Conservation (phyloP, 345 rosid genomes). For the Ricinus communis region DNA sequence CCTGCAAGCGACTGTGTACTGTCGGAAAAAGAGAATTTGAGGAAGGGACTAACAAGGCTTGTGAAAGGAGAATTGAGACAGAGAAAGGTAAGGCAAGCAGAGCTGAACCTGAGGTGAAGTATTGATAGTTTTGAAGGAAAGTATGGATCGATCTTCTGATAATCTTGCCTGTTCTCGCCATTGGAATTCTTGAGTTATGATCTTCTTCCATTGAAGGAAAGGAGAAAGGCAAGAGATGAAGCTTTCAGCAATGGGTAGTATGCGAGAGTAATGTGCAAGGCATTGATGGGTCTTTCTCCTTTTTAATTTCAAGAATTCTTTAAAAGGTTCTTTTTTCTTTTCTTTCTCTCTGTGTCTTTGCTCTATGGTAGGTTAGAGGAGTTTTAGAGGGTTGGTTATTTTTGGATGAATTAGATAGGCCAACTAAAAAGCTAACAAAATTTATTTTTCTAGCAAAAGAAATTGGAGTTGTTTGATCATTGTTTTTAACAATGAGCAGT, state of each 20-base stretch:
- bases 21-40: constrained; percentile 31
- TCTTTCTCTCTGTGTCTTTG: too few species aligned
- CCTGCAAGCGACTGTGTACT: constrained; percentile 36
- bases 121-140: constrained; percentile 61
- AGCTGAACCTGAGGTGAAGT: constrained; percentile 56
- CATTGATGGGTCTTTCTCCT: neutral
- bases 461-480: constrained; percentile 19
- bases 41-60: constrained; percentile 33
- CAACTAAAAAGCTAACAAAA: constrained; percentile 17
- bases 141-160: constrained; percentile 65
- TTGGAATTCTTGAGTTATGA: constrained; percentile 26
- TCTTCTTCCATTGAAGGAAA: constrained; percentile 9
- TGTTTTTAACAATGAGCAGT: constrained; percentile 10
- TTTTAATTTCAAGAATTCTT: neutral
- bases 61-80: constrained; percentile 59
- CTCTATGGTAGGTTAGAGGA: constrained; percentile 4
- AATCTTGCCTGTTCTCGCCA: constrained; percentile 52
- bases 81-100: constrained; percentile 56
- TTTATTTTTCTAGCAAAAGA: neutral
- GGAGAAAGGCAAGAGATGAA: too few species aligned
- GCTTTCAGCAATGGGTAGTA: too few species aligned
- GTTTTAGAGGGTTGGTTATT: constrained; percentile 16
- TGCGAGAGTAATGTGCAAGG: constrained; percentile 11
- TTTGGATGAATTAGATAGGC: constrained; percentile 15
- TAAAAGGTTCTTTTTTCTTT: neutral